These are phyloP conservation scores for Creolimax fragrantissima DNA, from an alignment of 78 protist species.

Conservation along the genomic window DNA sequence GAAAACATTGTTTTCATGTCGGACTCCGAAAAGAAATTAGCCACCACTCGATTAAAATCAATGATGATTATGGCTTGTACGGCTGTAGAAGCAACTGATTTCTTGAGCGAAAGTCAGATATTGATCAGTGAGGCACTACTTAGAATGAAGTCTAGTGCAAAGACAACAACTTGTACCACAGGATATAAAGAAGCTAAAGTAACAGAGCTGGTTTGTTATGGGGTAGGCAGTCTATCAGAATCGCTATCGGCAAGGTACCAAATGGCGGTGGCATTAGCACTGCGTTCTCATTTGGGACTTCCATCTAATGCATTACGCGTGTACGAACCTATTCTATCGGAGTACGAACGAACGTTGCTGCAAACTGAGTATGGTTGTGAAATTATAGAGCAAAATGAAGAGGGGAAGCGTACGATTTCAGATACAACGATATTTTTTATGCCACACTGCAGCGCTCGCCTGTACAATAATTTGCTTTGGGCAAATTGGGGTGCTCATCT, in stretches of 20 bases:
- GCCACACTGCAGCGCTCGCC: constrained; percentile 25
- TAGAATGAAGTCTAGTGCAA: background rate
- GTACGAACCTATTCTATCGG: background rate
- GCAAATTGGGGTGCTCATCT: constrained; percentile 20
- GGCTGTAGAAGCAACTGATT: background rate
- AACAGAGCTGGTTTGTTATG: background rate
- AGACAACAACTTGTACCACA: too few relatives aligned
- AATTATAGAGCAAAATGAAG: background rate
- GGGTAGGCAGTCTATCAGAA: background rate
- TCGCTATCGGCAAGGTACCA: background rate
- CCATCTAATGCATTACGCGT: background rate
- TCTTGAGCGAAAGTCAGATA: background rate
- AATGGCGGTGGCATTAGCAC: background rate
- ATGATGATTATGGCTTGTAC: too few relatives aligned
- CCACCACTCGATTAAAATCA: too few relatives aligned
- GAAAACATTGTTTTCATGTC: background rate
- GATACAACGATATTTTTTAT: constrained; percentile 4
- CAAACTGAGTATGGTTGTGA: background rate
- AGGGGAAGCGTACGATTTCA: background rate
- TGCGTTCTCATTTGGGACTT: background rate
- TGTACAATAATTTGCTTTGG: constrained; percentile 23
- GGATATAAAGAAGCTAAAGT: background rate
- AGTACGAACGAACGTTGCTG: background rate
- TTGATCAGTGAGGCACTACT: background rate
- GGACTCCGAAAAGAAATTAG: background rate